phyloP scores from a whole-genome alignment of 495 filamentous ascomycete genomes.

The Hypoxylon subgilvum region DNA sequence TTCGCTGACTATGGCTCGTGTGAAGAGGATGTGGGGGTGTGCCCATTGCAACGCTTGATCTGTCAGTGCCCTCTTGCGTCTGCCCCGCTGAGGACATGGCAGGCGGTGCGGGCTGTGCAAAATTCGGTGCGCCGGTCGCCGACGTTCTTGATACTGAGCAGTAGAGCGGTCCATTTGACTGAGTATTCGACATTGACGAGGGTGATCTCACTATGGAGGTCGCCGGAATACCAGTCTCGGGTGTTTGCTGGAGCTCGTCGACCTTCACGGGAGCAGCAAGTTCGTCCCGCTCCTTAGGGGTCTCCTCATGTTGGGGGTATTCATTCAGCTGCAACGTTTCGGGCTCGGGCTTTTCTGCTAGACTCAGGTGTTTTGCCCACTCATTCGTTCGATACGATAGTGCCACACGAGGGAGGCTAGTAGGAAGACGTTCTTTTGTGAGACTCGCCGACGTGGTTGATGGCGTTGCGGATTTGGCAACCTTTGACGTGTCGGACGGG shows the following conservation, averaged over 20 bases:
- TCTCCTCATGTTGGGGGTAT: constrained; percentile 34
- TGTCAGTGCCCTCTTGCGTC: constrained; percentile 25
- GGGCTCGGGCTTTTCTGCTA: constrained; percentile 76
- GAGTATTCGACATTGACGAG: constrained; percentile 41
- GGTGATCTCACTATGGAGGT: constrained; percentile 44
- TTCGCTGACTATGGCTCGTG: constrained; percentile 12
- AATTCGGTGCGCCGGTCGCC: constrained; percentile 49
- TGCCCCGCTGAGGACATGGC: constrained; percentile 9
- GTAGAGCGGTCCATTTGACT: constrained; percentile 45
- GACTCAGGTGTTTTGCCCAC: constrained; percentile 89
- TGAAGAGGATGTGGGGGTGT: constrained; percentile 25
- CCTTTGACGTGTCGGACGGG: constrained; percentile 36
- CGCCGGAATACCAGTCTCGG: constrained; percentile 55
- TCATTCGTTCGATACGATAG: constrained; percentile 90
- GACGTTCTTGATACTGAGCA: constrained; percentile 49
- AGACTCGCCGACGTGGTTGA: constrained; percentile 54
- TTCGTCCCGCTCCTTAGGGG: constrained; percentile 49
- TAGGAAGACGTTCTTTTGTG: constrained; percentile 57
- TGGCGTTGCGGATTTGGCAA: constrained; percentile 37
- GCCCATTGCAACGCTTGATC: constrained; percentile 29
- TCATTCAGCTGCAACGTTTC: constrained; percentile 62
- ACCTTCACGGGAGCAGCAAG: constrained; percentile 66
- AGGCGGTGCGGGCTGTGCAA: constrained; percentile 45
- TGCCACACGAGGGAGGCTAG: constrained; percentile 70
- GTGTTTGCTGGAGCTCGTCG: constrained; percentile 71